Evolutionary conservation across 2,329 filamentous ascomycete species (phyloP), one percentile per base, ranked within the genome.

Genomic region (Xenoacremonium recifei): DNA sequence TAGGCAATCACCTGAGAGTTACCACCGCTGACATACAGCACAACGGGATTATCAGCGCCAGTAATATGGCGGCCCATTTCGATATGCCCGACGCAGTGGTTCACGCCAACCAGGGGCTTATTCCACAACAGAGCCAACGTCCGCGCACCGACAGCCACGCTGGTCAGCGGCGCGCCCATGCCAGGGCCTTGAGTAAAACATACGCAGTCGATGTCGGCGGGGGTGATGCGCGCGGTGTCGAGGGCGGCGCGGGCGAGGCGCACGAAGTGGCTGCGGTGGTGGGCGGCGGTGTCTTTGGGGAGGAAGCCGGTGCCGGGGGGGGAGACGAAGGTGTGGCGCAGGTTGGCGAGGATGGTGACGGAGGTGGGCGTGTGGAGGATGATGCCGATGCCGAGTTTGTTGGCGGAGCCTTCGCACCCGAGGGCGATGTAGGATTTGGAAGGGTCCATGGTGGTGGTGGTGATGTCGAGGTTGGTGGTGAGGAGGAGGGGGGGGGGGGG

Each of bases 1-100:
- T 97, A 99, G 35, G 93, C 93, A 53, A 97, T 97, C 19, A 97
- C 92, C 70, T 99, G 92, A 12, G 92, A 96, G 72, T 99, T 99
- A 44, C 93, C 93, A 48, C 93, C 93, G 17, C 83, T 89, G 30
- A 97, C 93, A 67, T 99, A 99, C 29, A 99, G 75, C 35, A 99
- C 93, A 25, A 97, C 91, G 0, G 93, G 93, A 68, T 99, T 92
- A 18, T 79, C 72, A 13, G 93, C 90, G 45, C 89, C 87, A 4
- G 93, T 97, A 62, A 99, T 96, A 45, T 87, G 79, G 37, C 93
- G 80, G 21, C 93, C 93, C 93, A 99, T 99, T 72, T 99, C 93
- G 59, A 99, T 97, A 68, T 99, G 93, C 32, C 93, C 93, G 35
- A 99, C 88, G 67, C 93, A 99, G 69, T 99, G 93, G 69, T 99